Base-by-base conservation (phyloP, 1,139 yeast species). In the Pichia sp. region DNA sequence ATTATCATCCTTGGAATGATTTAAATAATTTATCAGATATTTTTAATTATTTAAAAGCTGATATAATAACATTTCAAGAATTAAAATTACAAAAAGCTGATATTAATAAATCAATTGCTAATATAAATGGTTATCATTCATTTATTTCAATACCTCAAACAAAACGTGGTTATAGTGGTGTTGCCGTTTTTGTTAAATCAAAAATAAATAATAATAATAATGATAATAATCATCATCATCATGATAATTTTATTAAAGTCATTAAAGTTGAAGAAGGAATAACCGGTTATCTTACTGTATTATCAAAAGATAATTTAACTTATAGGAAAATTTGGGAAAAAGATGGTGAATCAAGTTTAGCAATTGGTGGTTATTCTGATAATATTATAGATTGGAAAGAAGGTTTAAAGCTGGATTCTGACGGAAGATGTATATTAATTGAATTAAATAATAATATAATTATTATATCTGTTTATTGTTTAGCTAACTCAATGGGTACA, bases 81-180 rank as follows among this genome's bases (percentile, higher is more conserved):
- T 71, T 90, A 38, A 90, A 90, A 60, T n/a, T 80, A 77, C 46
- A 68, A 68, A 25, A 66, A 65, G 10, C 47, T 20, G 60, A 60
- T 44, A 44, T 57, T 7, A 68, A 67, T 36, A 66, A 57, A 41
- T 69, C 53, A 49, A 70, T 86, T 56, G 92, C 83, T 0, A 69
- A 74, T 46, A 65, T 86, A 0, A 66, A 70, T 0, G 76, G 80
- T 3, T 90, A 72, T 57, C 66, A 71, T 30, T 73, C 87, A 1
- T 92, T 79, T 55, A 76, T 89, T 33, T 71, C 94, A 0, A 66
- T 87, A 23, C 95, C 97, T 0, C 61, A 61, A 10, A 49, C 59
- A 3, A 80, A 77, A 57, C 84, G 80, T 59, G 97, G 97, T 0
- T 92, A 92, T 61, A 78, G 94, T 50, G 98, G 98, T 0, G 97